Evolutionary conservation across 176 grass and related monocot genomes (phyloP).

Genomic region (Dendrocalamus sinicus): DNA sequence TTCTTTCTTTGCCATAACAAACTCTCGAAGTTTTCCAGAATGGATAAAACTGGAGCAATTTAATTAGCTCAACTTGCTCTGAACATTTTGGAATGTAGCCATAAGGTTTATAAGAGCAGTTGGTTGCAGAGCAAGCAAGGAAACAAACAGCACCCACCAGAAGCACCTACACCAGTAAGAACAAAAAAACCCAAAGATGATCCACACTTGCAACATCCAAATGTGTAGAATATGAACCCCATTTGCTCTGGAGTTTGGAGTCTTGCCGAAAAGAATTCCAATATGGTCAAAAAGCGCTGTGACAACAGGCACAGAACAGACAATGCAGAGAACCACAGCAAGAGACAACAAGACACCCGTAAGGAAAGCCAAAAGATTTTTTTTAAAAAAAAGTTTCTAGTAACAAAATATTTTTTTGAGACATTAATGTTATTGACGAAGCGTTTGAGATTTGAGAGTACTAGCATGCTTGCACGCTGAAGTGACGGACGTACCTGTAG

Average conservation of each 20-base stretch:
- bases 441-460: neutral
- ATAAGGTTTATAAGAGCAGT: neutral
- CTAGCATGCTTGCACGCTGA: neutral
- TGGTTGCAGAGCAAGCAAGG: neutral
- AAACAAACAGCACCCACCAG: neutral
- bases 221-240: neutral
- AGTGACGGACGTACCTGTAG: slow-evolving; percentile 60
- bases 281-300: neutral
- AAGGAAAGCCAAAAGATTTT: neutral
- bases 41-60: neutral
- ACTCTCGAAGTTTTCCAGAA: neutral
- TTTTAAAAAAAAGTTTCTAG: neutral
- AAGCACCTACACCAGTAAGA: neutral
- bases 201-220: neutral
- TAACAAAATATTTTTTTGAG: neutral
- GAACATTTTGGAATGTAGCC: slow-evolving; percentile 12
- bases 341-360: slow-evolving; percentile 29
- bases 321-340: neutral
- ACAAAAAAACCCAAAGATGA: neutral
- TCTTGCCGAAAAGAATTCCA: neutral
- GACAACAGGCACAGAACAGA: slow-evolving; percentile 2
- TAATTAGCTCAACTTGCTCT: neutral
- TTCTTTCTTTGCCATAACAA: slow-evolving; percentile 18
- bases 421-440: neutral
- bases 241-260: neutral